Base-by-base conservation (phyloP, 225 moss, liverwort and hornwort genomes). In the Marchantia paleacea region DNA sequence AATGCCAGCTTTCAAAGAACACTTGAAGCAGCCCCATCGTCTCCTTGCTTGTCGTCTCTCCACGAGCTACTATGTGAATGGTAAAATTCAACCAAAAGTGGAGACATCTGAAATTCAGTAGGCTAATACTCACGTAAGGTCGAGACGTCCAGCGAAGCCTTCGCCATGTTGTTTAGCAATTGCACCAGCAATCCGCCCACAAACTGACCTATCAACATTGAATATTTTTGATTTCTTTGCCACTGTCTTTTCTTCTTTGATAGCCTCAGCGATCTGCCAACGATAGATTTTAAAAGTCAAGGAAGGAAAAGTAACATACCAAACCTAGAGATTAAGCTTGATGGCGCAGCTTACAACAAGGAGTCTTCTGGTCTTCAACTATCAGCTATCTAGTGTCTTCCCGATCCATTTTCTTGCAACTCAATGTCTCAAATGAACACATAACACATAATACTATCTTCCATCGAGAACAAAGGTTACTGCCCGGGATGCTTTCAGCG, bases 101-200 rank as follows among this genome's bases (percentile, higher is more conserved):
- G 30, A 29, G 7, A 15, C 10, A 0, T 31, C 18, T 39, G 29
- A 31, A 15, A 4, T 31, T 10, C n/a, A 31, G 68, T 29, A 29
- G 12, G 63, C 18, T 64, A 39, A 28, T 24, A 74, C 97, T 77
- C 87, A 97, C 95, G 75, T 69, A 55, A 99, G 73, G 75, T 92
- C 90, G 52, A 99, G 89, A 77, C 92, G 90, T 76, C 99, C 95
- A 22, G 92, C 92, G 82, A 95, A 99, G 22, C 91, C 91, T 67
- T 95, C 92, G 13, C 94, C 99, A 76, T 99, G 91, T 80, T 88
- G 89, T 89, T 99, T 99, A 53, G 99, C 99, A 85, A 99, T 99
- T 19, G 78, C 89, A 81, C 99, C 99, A 70, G 92, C 85, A 39
- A 95, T 55, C 50, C 95, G 95, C 30, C 94, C 99, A 77, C 95